A percentile compares a stretch with the other conserved stretches of the same genome.
Evolutionary conservation across 805 yeast species (phyloP).

Genomic region (Metschnikowia chrysomelidarum): DNA sequence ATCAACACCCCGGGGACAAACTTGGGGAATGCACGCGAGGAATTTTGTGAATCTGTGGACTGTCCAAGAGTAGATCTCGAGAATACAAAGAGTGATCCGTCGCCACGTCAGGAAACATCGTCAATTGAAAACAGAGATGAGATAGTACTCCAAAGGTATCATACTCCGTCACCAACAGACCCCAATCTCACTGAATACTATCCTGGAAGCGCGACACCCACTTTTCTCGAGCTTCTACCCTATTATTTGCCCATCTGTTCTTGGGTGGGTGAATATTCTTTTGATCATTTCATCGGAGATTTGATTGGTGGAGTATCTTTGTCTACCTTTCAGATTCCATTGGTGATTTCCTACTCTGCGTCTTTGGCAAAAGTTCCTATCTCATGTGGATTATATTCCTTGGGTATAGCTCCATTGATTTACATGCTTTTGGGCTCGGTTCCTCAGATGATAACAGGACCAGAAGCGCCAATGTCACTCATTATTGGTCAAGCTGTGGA

Average conservation of each 20-base stretch:
- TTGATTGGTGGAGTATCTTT: constrained; percentile 80
- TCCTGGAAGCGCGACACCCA: constrained; percentile 12
- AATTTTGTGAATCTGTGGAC: too few species aligned
- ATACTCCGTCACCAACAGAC: too few species aligned
- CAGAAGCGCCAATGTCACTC: constrained; percentile 45
- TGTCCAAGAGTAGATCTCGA: too few species aligned
- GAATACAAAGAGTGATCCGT: too few species aligned
- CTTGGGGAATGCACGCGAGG: too few species aligned
- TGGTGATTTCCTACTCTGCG: constrained; percentile 50
- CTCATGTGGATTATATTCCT: constrained; percentile 36
- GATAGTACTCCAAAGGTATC: too few species aligned
- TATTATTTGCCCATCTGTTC: constrained; percentile 67
- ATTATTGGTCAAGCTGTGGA: constrained; percentile 48
- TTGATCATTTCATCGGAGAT: constrained; percentile 51
- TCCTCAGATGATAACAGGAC: constrained; percentile 48
- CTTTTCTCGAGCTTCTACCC: constrained; percentile 34
- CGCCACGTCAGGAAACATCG: too few species aligned
- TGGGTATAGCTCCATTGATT: constrained; percentile 40
- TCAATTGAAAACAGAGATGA: too few species aligned
- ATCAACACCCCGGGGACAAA: too few species aligned
- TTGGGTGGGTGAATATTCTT: constrained; percentile 59
- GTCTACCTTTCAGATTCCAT: constrained; percentile 89
- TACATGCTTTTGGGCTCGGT: constrained; percentile 43
- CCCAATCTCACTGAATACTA: constrained; percentile 12
- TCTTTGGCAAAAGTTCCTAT: constrained; percentile 45